phyloP scores from a whole-genome alignment of 208 protist genomes.

The Plasmodiophora brassicae region DNA sequence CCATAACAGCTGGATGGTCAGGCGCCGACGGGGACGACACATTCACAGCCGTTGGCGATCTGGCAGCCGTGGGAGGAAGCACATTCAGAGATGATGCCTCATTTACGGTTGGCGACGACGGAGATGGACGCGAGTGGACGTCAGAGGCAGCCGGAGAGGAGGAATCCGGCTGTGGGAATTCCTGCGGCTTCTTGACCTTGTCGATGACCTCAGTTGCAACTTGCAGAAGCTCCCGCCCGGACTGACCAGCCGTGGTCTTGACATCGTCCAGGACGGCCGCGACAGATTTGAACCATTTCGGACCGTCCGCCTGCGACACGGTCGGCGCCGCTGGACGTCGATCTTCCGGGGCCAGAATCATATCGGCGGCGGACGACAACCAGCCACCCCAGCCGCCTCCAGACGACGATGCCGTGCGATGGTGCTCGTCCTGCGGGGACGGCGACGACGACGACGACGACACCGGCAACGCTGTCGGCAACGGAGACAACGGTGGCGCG shows the following conservation, averaged over 20 bases:
- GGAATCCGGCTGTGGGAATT: too few relatives aligned
- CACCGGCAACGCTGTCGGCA: not conserved
- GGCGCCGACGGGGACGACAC: too few relatives aligned
- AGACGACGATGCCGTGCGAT: not conserved
- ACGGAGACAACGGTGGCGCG: not conserved
- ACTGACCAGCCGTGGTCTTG: not conserved
- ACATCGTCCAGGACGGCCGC: not conserved
- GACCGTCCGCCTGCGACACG: not conserved
- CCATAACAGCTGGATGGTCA: too few relatives aligned
- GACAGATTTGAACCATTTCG: not conserved
- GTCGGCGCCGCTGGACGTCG: not conserved
- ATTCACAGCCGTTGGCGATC: too few relatives aligned
- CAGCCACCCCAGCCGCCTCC: not conserved
- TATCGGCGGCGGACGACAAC: slow-evolving; percentile 4
- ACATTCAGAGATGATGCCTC: too few relatives aligned
- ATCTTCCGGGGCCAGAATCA: not conserved
- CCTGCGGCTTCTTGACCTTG: not conserved
- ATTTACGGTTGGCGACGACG: too few relatives aligned
- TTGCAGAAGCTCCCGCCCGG: not conserved
- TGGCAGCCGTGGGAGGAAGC: too few relatives aligned
- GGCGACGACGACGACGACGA: not conserved
- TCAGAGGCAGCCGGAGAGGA: too few relatives aligned
- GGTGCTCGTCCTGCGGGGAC: not conserved
- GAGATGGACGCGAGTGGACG: too few relatives aligned
- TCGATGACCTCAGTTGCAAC: not conserved